Evolutionary conservation across 805 yeast genomes (phyloP).

Genomic region (Ogataea pini): DNA sequence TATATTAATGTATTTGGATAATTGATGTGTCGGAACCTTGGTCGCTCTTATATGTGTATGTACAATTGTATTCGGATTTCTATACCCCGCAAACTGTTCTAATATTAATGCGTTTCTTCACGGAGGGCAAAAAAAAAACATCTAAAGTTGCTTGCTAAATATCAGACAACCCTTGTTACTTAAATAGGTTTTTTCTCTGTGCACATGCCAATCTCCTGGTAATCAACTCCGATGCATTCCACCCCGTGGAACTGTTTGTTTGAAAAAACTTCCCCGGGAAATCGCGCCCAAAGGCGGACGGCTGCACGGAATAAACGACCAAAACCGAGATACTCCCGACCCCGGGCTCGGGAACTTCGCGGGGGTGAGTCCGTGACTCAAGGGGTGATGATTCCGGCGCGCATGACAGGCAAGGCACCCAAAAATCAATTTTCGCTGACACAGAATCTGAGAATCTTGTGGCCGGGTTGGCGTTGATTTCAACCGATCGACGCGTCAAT

Average conservation of each 20-base stretch:
- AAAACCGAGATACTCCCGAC: not conserved
- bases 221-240: constrained; percentile 3
- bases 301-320: not conserved
- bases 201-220: not conserved
- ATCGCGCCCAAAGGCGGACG: not conserved
- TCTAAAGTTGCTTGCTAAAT: not conserved
- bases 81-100: not conserved
- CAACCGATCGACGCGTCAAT: not conserved
- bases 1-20: not conserved
- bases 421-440: too few relatives aligned
- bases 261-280: not conserved
- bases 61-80: not conserved
- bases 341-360: constrained; percentile 4
- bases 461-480: too few relatives aligned
- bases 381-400: constrained; percentile 4
- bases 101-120: not conserved
- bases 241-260: not conserved
- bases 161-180: not conserved
- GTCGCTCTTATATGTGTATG: constrained; percentile 3
- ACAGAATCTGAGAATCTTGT: not conserved
- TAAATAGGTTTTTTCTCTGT: constrained; percentile 1
- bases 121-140: not conserved
- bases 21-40: not conserved
- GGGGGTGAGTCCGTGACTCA: constrained; percentile 9
- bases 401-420: constrained; percentile 1